These are phyloP conservation scores for Sporothrix luriei DNA, from an alignment of 2,329 filamentous ascomycete genomes.

Conservation along the genomic window DNA sequence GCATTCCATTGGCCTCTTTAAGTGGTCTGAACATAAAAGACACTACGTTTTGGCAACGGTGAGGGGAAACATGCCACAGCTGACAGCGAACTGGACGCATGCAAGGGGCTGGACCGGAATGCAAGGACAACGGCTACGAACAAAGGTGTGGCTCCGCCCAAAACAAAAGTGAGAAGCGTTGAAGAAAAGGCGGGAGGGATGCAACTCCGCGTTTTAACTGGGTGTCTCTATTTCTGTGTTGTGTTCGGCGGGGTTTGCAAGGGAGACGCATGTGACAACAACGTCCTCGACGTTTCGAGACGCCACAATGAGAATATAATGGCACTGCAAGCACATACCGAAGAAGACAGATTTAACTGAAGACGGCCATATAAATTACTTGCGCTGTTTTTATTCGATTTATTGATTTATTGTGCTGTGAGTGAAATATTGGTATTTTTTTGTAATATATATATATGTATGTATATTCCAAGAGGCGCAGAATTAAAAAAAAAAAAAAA, in stretches of 20 bases:
- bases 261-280: slow-evolving; percentile 16
- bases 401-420: neutral
- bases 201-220: neutral
- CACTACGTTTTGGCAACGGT: slow-evolving; percentile 1
- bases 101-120: slow-evolving; percentile 13
- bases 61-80: neutral
- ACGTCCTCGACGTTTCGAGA: neutral
- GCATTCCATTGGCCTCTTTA: neutral
- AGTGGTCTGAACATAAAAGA: neutral
- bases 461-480: too few relatives aligned
- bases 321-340: neutral
- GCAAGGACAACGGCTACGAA: slow-evolving; percentile 10
- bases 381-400: too few relatives aligned
- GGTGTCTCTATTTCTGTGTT: neutral
- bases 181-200: slow-evolving; percentile 8
- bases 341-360: neutral
- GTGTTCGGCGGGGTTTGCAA: neutral
- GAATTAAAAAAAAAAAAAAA: too few relatives aligned
- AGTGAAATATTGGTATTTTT: neutral
- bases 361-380: neutral
- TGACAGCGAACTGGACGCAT: neutral
- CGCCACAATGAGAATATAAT: neutral
- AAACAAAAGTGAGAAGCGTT: neutral
- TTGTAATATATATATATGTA: too few relatives aligned
- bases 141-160: neutral